phyloP scores from a whole-genome alignment of 345 rosid genomes.

The Ailanthus altissimus region DNA sequence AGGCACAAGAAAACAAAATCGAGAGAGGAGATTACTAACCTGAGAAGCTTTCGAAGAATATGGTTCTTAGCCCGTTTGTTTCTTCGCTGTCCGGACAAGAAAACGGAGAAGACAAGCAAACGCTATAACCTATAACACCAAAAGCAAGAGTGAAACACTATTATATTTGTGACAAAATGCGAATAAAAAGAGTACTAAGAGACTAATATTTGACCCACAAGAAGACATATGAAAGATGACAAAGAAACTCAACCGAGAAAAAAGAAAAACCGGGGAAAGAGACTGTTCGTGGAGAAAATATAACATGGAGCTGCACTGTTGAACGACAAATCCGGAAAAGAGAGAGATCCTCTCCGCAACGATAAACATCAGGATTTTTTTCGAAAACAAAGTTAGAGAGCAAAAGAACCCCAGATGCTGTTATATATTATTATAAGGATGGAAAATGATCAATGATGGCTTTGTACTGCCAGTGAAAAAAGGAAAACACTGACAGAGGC shows the following conservation, averaged over 20 bases:
- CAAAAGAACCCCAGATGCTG: slow-evolving; percentile 18
- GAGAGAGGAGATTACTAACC: slow-evolving; percentile 18
- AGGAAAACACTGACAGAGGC: slow-evolving; percentile 11
- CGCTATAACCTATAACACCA: background rate
- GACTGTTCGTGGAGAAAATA: slow-evolving; percentile 21
- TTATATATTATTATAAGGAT: background rate
- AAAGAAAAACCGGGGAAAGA: slow-evolving; percentile 21
- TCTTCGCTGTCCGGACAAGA: background rate
- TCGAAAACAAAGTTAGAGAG: background rate
- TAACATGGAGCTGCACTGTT: slow-evolving; percentile 24
- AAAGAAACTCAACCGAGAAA: slow-evolving; percentile 8
- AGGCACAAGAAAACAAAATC: background rate
- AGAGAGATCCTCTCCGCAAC: slow-evolving; percentile 11
- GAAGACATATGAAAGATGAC: slow-evolving; percentile 20
- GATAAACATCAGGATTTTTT: slow-evolving; percentile 10
- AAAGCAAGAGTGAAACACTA: background rate
- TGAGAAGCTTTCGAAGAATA: slow-evolving; percentile 7
- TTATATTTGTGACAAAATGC: background rate
- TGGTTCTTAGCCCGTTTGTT: background rate
- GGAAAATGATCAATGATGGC: slow-evolving; percentile 8
- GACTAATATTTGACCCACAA: background rate
- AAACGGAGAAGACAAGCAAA: background rate
- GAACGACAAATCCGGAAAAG: slow-evolving; percentile 29
- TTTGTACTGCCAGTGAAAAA: slow-evolving; percentile 16
- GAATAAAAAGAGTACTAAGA: background rate